Conservation (phyloP, 371 early-diverging fungal genomes). For the Apophysomyces variabilis region DNA sequence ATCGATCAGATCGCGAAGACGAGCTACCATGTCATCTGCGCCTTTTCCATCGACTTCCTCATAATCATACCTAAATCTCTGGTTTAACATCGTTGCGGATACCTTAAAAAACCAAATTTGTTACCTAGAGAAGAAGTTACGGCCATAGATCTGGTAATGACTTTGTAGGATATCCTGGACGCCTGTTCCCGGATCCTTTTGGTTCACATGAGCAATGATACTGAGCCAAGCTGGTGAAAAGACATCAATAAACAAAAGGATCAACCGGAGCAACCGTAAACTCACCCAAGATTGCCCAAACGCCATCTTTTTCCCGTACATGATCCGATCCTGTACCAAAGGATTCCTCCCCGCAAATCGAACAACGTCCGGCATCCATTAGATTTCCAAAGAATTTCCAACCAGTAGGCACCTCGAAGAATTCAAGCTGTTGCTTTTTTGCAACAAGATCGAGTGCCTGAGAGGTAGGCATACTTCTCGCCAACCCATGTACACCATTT, state of each 20-base stretch:
- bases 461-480: slow-evolving; percentile 96
- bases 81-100: slow-evolving; percentile 11
- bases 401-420: slow-evolving; percentile 92
- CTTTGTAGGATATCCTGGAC: slow-evolving; percentile 81
- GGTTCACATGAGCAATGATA: slow-evolving; percentile 83
- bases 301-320: slow-evolving; percentile 98
- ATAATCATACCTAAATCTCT: slow-evolving; percentile 79
- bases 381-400: slow-evolving; percentile 99
- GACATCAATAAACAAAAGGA: neutral
- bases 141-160: slow-evolving; percentile 87
- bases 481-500: slow-evolving; percentile 87
- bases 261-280: neutral
- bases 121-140: slow-evolving; percentile 93
- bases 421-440: slow-evolving; percentile 71
- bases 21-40: slow-evolving; percentile 81
- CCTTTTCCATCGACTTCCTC: slow-evolving; percentile 90
- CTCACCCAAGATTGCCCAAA: slow-evolving; percentile 92
- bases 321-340: slow-evolving; percentile 98
- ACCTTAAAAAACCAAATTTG: neutral
- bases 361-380: slow-evolving; percentile 95
- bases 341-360: slow-evolving; percentile 97
- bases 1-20: slow-evolving; percentile 61
- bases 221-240: slow-evolving; percentile 85
- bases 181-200: slow-evolving; percentile 51
- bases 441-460: slow-evolving; percentile 93